Percentiles rank a stretch among this genome's conserved stretches.
Conservation (phyloP, 1,284 basidiomycete genomes). For the Tylopilus microsporus region DNA sequence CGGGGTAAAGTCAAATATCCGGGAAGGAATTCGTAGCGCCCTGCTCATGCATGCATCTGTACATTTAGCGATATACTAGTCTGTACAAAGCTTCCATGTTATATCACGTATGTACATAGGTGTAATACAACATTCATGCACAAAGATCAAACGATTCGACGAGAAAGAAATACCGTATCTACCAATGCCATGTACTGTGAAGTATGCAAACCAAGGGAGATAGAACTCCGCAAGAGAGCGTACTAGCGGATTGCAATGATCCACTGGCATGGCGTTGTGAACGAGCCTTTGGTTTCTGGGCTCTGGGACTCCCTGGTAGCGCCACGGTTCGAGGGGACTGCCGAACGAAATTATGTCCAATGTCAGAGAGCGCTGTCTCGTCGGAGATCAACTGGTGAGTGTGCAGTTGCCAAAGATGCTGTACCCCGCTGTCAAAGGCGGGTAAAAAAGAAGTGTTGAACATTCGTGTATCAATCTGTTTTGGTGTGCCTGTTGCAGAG, state of each 20-base stretch:
- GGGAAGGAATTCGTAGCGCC: constrained; percentile 15
- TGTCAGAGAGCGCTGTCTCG: background rate
- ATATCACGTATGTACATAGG: background rate
- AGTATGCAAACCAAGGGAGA: background rate
- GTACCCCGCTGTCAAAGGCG: background rate
- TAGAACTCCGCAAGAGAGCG: background rate
- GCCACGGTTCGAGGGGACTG: background rate
- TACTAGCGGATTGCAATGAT: too few relatives aligned
- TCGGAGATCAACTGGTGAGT: background rate
- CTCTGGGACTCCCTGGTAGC: background rate
- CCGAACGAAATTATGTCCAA: background rate
- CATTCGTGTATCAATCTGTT: background rate
- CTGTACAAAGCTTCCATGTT: background rate
- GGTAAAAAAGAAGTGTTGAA: background rate
- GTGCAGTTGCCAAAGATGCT: background rate
- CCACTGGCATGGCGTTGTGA: background rate
- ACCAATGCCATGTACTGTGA: background rate
- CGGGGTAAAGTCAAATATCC: constrained; percentile 28
- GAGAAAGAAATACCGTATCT: background rate
- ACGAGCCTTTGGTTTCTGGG: background rate
- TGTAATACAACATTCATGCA: background rate
- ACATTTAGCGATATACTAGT: background rate
- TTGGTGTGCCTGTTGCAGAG: background rate
- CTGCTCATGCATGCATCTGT: background rate
- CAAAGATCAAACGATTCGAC: background rate